Conservation (phyloP, 176 grass and related monocot species). For the Alloteropsis semialata region DNA sequence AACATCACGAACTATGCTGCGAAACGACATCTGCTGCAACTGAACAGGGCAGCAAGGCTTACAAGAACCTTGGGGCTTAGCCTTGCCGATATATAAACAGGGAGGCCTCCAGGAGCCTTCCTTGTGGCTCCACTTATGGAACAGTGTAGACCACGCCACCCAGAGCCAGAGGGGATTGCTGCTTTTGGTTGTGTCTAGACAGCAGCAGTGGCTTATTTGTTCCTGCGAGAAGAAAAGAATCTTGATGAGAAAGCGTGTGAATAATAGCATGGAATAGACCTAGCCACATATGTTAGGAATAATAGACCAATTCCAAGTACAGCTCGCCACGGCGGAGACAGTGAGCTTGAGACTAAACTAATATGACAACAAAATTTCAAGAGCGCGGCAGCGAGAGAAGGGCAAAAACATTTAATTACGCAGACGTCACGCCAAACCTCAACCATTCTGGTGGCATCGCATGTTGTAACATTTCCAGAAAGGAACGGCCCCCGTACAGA, state of each 20-base stretch:
- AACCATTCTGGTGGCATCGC: neutral
- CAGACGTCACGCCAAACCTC: neutral
- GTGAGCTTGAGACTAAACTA: neutral
- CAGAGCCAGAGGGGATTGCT: neutral
- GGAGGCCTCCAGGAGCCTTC: constrained; percentile 8
- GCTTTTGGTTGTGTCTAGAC: neutral
- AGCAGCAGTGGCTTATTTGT: neutral
- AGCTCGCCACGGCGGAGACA: neutral
- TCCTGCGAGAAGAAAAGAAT: constrained; percentile 38
- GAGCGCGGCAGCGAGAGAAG: neutral
- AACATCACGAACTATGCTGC: constrained; percentile 83
- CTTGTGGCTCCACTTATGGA: constrained; percentile 6
- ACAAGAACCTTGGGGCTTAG: constrained; percentile 10
- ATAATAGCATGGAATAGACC: neutral
- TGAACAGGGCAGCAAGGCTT: neutral
- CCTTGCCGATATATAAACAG: neutral
- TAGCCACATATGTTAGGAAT: neutral
- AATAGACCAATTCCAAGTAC: neutral
- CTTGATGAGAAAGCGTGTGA: constrained; percentile 30
- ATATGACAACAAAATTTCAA: too few species aligned
- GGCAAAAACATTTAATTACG: neutral
- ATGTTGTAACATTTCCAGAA: constrained; percentile 29
- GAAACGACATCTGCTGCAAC: constrained; percentile 69
- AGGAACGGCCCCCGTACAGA: neutral
- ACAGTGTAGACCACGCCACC: constrained; percentile 25